Base-by-base conservation (phyloP, 2,329 filamentous ascomycete species). In the Penicillium sp. region DNA sequence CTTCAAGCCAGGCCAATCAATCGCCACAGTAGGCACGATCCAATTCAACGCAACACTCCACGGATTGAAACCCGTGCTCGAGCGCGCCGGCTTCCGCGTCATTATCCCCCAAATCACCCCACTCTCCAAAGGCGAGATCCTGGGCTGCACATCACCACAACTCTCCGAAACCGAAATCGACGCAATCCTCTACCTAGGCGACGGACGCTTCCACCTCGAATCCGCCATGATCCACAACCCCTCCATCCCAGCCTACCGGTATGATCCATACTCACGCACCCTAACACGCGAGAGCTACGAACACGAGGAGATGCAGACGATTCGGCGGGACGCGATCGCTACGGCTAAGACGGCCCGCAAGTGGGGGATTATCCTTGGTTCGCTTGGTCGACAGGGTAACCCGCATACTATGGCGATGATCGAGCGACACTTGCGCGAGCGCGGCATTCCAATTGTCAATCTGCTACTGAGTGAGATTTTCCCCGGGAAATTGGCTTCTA, bases 181-280 rank as follows among this genome's bases (percentile, higher is more conserved):
- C 69, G 75, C 91, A 60, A 88, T 97, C 43, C 79, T 97, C 1
- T 97, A 97, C 71, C 84, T 97, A 14, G 92, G 92, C 44, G 92
- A 97, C 69, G 92, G 92, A 12, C 85, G 92, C 56, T 97, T 97
- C 78, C 94, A 99, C 72, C 88, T 99, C 41, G 94, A 99, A 75
- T 95, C 90, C 68, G 93, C 95, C 68, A 99, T 99, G 93, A 99
- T 99, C 63, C 94, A 97, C 71, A 99, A 99, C 75, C 94, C 95
- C 0, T 77, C 80, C 5, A 84, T 97, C 35, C 90, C 93, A 0
- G 93, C 95, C 2, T 99, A 97, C 76, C 85, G 94, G 61, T 99
- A 99, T 74, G 94, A 99, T 70, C 94, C 95, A 0, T 99, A 99
- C 77, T 94, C 91, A 11, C 85, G 93, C 47, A 91, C 90, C 56